Percentiles rank a stretch among this genome's conserved stretches.
Conservation (phyloP, 2,329 filamentous ascomycete species). For the Diplodia corticola region DNA sequence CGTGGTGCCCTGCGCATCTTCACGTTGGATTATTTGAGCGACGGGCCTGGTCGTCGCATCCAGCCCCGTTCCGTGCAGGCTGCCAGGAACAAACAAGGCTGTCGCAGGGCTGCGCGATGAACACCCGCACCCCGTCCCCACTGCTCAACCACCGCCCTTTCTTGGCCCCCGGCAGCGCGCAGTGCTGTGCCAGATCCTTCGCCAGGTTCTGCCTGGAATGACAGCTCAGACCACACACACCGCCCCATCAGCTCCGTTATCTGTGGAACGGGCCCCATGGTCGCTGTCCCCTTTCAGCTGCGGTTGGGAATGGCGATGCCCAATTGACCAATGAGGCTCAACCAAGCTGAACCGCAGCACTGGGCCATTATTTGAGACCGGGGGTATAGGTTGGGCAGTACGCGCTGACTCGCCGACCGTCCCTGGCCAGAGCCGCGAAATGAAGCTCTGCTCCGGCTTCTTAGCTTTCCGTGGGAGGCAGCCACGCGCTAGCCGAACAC, state of each 20-base stretch:
- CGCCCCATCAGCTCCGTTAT: too few relatives aligned
- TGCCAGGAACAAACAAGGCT: neutral
- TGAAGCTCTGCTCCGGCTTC: neutral
- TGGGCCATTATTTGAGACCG: neutral
- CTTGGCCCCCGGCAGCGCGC: too few relatives aligned
- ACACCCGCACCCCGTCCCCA: neutral
- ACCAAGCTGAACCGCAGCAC: neutral
- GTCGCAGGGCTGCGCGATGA: neutral
- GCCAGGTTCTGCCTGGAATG: neutral
- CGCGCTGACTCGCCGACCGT: neutral
- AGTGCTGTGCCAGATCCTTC: neutral
- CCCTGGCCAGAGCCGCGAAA: neutral
- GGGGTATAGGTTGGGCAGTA: neutral
- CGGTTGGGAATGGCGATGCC: neutral
- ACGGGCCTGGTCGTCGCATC: neutral
- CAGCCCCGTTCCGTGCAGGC: neutral
- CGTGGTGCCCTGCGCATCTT: neutral
- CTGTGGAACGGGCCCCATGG: too few relatives aligned
- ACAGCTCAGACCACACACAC: neutral
- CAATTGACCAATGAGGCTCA: neutral
- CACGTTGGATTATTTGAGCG: neutral
- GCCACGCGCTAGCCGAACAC: too few relatives aligned
- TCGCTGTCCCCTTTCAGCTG: neutral
- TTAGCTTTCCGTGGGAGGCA: neutral
- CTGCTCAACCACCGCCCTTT: neutral